Conservation (phyloP, 495 filamentous ascomycete species). For the Penicillium steckii region DNA sequence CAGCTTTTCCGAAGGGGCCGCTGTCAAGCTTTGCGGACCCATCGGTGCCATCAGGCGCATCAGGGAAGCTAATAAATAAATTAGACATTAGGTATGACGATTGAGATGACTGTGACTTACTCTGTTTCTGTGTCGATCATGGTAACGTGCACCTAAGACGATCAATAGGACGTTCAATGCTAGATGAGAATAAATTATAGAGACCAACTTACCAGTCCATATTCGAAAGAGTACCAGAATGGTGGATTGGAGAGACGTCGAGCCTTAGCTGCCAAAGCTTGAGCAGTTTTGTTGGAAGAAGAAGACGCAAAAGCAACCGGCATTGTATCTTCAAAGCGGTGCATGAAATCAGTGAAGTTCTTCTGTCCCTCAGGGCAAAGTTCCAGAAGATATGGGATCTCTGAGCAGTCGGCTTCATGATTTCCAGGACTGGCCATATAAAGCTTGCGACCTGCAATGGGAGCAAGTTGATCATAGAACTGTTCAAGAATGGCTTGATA, state of each 20-base stretch:
- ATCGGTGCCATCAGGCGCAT: constrained; percentile 41
- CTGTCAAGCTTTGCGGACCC: constrained; percentile 46
- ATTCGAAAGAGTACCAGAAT: constrained; percentile 66
- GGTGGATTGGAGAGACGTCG: constrained; percentile 51
- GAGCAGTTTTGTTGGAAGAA: constrained; percentile 46
- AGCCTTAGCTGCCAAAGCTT: constrained; percentile 46
- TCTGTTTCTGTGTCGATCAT: constrained; percentile 61
- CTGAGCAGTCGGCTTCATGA: constrained; percentile 53
- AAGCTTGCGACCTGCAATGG: constrained; percentile 40
- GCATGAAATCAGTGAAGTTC: constrained; percentile 60
- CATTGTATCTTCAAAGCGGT: constrained; percentile 53
- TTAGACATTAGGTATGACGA: too few relatives aligned
- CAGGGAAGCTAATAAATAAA: constrained; percentile 26
- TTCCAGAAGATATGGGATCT: constrained; percentile 38
- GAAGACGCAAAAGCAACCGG: constrained; percentile 45
- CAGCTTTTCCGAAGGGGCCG: constrained; percentile 48
- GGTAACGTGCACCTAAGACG: constrained; percentile 51
- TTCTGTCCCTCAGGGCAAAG: constrained; percentile 57
- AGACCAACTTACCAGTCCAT: too few relatives aligned
- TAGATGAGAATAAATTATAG: too few relatives aligned
- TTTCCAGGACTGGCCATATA: constrained; percentile 59
- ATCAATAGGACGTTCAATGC: too few relatives aligned
- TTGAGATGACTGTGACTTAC: too few relatives aligned
- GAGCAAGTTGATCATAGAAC: constrained; percentile 51
- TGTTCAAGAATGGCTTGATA: constrained; percentile 56